A percentile compares a stretch with the other conserved stretches of the same genome.
Conservation (phyloP, 192 early-diverging fungal species). For the Podila epicladia region DNA sequence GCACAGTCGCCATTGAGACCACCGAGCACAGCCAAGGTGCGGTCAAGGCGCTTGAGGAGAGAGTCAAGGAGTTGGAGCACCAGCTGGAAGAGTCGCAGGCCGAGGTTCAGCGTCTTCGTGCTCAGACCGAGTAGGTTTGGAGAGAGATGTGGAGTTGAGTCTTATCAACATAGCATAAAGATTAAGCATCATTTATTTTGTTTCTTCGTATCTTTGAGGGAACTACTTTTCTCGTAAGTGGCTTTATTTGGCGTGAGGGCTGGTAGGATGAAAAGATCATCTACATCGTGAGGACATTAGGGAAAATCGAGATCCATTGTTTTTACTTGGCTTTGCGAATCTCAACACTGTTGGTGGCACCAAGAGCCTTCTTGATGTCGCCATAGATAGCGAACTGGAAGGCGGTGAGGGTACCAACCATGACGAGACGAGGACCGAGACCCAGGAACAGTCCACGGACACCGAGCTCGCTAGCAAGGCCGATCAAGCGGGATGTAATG, state of each 20-base stretch:
- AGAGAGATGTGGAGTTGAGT: background rate
- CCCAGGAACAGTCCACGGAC: constrained; percentile 64
- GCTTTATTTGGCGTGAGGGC: too few relatives aligned
- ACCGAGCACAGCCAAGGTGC: constrained; percentile 8
- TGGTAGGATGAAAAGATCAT: too few relatives aligned
- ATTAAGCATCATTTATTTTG: too few relatives aligned
- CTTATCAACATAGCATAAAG: background rate
- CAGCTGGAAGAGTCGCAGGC: constrained; percentile 24
- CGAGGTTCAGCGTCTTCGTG: constrained; percentile 37
- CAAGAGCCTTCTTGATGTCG: constrained; percentile 61
- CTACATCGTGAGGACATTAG: too few relatives aligned
- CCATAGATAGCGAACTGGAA: constrained; percentile 72
- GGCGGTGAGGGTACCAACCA: constrained; percentile 69
- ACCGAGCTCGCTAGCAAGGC: constrained; percentile 59
- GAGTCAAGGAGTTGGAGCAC: constrained; percentile 19
- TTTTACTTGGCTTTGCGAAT: constrained; percentile 44
- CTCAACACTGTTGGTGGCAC: constrained; percentile 61
- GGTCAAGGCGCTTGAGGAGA: background rate
- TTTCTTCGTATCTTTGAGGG: too few relatives aligned
- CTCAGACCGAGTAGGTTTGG: constrained; percentile 34
- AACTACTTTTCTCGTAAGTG: too few relatives aligned
- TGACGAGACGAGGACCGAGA: constrained; percentile 68
- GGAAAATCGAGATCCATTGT: too few relatives aligned
- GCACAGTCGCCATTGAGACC: constrained; percentile 51
- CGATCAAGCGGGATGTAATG: constrained; percentile 55